These are phyloP conservation scores for Candida frijolesensis DNA, from an alignment of 1,139 yeast species.

Conservation along the genomic window DNA sequence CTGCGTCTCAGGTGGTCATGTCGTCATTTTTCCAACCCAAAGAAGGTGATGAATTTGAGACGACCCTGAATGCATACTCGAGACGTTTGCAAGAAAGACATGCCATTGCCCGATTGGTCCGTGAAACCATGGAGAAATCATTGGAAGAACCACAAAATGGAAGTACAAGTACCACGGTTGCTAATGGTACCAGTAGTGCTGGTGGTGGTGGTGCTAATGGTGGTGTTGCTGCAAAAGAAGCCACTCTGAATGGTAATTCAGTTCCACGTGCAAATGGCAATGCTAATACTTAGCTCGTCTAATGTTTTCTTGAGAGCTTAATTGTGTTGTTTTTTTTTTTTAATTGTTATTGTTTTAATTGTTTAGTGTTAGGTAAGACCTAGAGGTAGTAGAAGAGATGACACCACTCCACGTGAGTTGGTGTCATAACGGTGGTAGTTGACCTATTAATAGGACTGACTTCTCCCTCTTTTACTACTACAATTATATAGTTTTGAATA, in stretches of 20 bases:
- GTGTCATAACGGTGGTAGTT: no score
- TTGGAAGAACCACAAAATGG: neutral
- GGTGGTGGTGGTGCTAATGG: neutral
- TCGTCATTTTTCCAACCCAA: neutral
- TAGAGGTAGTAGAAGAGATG: no score
- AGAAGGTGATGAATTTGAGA: slow-evolving; percentile 1
- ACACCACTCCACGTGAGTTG: no score
- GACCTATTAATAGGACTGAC: no score
- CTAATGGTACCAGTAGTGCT: neutral
- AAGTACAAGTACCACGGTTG: neutral
- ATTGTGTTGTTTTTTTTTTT: no score
- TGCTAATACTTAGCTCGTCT: no score
- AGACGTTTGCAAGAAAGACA: neutral
- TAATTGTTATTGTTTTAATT: no score
- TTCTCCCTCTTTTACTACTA: no score
- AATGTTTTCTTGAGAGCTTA: no score
- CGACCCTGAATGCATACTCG: neutral
- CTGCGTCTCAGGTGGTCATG: neutral
- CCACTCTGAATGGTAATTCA: neutral
- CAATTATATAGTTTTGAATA: no score
- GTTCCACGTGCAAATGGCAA: no score
- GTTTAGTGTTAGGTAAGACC: no score
- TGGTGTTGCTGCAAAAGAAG: neutral
- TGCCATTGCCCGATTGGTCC: neutral
- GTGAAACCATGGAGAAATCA: neutral